Percentiles rank a stretch among this genome's conserved stretches.
Conservation (phyloP, 345 rosid species). For the Draba incana region DNA sequence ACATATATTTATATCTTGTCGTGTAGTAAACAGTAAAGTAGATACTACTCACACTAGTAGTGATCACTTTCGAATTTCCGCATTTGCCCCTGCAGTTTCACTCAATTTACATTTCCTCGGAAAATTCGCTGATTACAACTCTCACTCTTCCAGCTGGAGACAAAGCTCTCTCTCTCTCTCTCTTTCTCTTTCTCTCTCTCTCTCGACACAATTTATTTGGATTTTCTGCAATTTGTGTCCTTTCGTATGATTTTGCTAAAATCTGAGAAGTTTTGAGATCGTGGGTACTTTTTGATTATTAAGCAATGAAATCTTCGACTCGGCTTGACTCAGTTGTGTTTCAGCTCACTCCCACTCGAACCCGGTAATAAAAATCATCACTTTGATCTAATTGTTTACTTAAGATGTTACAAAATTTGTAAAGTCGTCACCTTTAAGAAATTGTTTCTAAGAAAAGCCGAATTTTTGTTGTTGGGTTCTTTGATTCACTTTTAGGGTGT, state of each 20-base stretch:
- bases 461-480: neutral
- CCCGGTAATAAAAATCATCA: conserved; percentile 54
- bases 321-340: conserved; percentile 84
- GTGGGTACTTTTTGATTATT: neutral
- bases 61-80: conserved; percentile 1
- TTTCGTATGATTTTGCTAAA: conserved; percentile 30
- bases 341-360: conserved; percentile 99
- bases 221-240: conserved; percentile 36
- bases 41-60: conserved; percentile 1
- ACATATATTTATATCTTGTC: conserved; percentile 10
- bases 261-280: conserved; percentile 38
- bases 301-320: conserved; percentile 76
- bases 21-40: conserved; percentile 15
- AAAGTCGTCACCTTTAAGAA: conserved; percentile 1
- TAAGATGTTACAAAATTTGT: neutral
- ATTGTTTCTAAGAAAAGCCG: neutral
- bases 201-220: conserved; percentile 27
- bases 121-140: conserved; percentile 7
- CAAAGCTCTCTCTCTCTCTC: conserved; percentile 32
- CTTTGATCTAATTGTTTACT: conserved; percentile 4
- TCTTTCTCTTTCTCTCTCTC: conserved; percentile 27
- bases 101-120: conserved; percentile 17
- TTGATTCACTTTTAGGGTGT: neutral
- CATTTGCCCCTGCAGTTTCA: conserved; percentile 5
- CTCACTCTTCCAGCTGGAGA: conserved; percentile 42